Evolutionary conservation across 768 basidiomycete species (phyloP).

Genomic region (Boletus pseudo-olivaceus): DNA sequence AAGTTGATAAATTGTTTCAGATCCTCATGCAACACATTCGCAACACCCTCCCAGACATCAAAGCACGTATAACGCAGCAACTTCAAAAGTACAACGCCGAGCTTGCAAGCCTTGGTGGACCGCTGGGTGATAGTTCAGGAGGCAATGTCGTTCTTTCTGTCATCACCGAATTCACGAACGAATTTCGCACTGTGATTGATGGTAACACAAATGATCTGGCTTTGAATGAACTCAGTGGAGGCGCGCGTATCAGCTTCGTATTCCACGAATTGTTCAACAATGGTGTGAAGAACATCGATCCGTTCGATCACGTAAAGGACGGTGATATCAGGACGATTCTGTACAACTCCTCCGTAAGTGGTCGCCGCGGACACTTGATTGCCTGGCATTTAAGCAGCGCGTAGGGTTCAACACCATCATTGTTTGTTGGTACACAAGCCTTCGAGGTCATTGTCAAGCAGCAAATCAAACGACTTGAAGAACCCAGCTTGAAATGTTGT

Average conservation of each 20-base stretch:
- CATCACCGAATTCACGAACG: conserved; percentile 96
- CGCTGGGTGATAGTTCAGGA: conserved; percentile 79
- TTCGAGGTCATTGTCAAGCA: conserved; percentile 99
- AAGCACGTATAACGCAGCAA: conserved; percentile 88
- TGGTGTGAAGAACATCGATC: conserved; percentile 93
- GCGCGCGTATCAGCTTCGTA: conserved; percentile 97
- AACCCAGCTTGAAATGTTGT: conserved; percentile 90
- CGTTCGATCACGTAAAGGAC: conserved; percentile 98
- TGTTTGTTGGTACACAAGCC: conserved; percentile 95
- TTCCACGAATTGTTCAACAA: conserved; percentile 99
- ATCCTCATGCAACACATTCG: conserved; percentile 99
- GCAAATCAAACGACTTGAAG: conserved; percentile 95
- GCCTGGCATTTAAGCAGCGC: background rate
- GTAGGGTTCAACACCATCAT: conserved; percentile 90
- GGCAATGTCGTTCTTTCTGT: conserved; percentile 93
- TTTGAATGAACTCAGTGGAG: conserved; percentile 95
- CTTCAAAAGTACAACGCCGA: conserved; percentile 86
- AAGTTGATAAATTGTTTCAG: conserved; percentile 36
- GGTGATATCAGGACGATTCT: conserved; percentile 94
- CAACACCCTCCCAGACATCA: conserved; percentile 97
- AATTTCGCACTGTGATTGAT: conserved; percentile 96
- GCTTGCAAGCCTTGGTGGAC: conserved; percentile 78
- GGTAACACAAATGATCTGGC: conserved; percentile 96
- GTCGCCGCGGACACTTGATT: background rate
- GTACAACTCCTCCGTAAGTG: conserved; percentile 93